phyloP scores from a whole-genome alignment of 1,139 yeast genomes.

The Blastobotrys illinoisensis region DNA sequence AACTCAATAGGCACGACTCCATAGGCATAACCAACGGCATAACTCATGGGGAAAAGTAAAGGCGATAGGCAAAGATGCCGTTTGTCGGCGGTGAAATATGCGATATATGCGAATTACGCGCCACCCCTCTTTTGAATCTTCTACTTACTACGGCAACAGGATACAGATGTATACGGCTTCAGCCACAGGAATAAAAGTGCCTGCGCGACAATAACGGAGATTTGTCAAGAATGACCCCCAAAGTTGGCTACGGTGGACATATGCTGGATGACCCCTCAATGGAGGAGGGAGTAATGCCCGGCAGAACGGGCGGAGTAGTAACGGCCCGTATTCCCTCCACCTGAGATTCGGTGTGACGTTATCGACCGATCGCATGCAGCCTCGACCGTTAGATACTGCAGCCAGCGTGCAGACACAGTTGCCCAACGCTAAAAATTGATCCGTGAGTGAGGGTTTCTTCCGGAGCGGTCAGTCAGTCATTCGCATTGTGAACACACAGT shows the following conservation, averaged over 20 bases:
- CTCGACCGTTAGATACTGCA: not conserved
- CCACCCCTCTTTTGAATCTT: not conserved
- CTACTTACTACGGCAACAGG: too few relatives aligned
- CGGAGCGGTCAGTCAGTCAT: not conserved
- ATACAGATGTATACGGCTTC: too few relatives aligned
- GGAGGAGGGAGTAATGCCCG: not conserved
- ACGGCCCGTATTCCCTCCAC: not conserved
- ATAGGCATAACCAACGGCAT: too few relatives aligned
- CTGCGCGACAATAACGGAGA: too few relatives aligned
- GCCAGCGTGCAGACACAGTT: not conserved
- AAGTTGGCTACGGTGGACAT: too few relatives aligned
- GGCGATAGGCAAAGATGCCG: not conserved
- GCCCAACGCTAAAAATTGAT: not conserved
- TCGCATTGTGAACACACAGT: not conserved
- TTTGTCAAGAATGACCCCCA: too few relatives aligned
- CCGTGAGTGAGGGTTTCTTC: not conserved
- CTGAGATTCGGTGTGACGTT: not conserved
- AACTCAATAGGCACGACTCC: too few relatives aligned
- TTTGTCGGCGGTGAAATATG: not conserved
- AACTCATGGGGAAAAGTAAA: too few relatives aligned
- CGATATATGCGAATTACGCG: not conserved
- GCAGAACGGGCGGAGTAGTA: not conserved
- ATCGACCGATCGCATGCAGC: not conserved
- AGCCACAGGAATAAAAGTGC: not conserved
- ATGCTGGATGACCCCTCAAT: too few relatives aligned